phyloP scores from a whole-genome alignment of 192 early-diverging fungal genomes.

The Allomyces macrogynus region DNA sequence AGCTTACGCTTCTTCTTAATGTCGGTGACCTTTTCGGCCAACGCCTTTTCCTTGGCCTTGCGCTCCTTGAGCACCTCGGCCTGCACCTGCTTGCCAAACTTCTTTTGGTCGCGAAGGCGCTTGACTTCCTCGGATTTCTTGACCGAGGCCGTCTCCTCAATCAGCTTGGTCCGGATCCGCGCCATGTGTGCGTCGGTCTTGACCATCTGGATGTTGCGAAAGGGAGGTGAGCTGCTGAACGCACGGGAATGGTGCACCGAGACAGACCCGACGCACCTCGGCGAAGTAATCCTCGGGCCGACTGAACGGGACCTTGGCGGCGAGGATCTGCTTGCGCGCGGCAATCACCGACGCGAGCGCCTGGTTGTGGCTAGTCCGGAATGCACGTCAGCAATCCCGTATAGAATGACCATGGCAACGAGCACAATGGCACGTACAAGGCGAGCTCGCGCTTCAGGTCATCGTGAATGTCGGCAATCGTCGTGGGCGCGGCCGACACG shows the following conservation, averaged over 20 bases:
- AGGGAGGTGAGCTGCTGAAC: too few species aligned
- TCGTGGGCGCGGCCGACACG: not conserved
- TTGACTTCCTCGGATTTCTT: constrained; percentile 17
- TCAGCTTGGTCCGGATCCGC: constrained; percentile 20
- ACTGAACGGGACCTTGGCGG: constrained; percentile 15
- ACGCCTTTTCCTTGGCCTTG: constrained; percentile 2
- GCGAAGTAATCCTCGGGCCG: constrained; percentile 37
- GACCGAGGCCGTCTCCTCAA: constrained; percentile 24
- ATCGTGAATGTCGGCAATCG: constrained; percentile 15
- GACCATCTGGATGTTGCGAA: constrained; percentile 30
- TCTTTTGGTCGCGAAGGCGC: constrained; percentile 27
- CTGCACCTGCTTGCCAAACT: constrained; percentile 38
- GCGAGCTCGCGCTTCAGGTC: constrained; percentile 36
- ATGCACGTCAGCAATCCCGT: too few species aligned
- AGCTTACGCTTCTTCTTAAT: constrained; percentile 22
- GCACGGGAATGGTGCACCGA: too few species aligned
- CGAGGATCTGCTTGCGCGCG: constrained; percentile 12
- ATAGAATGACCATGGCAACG: not conserved
- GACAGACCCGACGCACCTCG: too few species aligned
- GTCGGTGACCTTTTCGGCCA: not conserved
- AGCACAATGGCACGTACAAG: constrained; percentile 7
- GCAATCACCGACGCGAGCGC: constrained; percentile 19
- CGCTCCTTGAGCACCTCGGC: constrained; percentile 27
- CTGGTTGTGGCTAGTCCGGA: constrained; percentile 16
- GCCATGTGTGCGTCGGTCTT: constrained; percentile 37